phyloP scores from a whole-genome alignment of 768 basidiomycete genomes.

The Tulasnella sp. region DNA sequence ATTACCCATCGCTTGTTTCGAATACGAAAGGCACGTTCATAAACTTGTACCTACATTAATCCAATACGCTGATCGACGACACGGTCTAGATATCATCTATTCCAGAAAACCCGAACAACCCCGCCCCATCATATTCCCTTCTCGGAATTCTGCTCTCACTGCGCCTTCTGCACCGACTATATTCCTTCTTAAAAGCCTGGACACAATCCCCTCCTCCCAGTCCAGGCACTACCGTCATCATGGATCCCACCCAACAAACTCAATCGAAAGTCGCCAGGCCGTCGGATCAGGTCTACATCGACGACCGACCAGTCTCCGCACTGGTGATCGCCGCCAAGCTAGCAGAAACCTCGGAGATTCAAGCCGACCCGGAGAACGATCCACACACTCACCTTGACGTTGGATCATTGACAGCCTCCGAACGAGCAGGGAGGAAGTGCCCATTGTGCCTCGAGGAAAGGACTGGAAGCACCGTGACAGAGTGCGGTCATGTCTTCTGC shows the following conservation, averaged over 20 bases:
- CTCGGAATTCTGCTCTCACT: constrained; percentile 62
- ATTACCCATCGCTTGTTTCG: constrained; percentile 54
- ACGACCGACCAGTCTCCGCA: constrained; percentile 3
- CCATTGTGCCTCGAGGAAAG: constrained; percentile 80
- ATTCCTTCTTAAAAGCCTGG: constrained; percentile 24
- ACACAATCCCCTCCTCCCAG: constrained; percentile 14
- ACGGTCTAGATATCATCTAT: constrained; percentile 57
- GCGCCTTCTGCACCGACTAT: constrained; percentile 52
- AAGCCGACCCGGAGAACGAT: constrained; percentile 45
- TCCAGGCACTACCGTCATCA: background rate
- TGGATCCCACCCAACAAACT: background rate
- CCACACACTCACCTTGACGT: constrained; percentile 56
- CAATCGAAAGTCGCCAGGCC: background rate
- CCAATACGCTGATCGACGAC: background rate
- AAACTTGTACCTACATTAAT: background rate
- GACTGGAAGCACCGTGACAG: constrained; percentile 69
- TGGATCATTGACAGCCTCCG: constrained; percentile 36
- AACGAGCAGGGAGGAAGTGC: constrained; percentile 51
- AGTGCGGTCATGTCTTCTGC: constrained; percentile 84
- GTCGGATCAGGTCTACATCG: background rate
- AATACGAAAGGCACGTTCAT: constrained; percentile 48
- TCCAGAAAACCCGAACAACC: constrained; percentile 55
- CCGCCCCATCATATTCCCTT: constrained; percentile 79
- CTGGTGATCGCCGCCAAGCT: background rate
- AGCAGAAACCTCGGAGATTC: background rate